Conservation (phyloP, 495 filamentous ascomycete species). For the Podospora sp. region DNA sequence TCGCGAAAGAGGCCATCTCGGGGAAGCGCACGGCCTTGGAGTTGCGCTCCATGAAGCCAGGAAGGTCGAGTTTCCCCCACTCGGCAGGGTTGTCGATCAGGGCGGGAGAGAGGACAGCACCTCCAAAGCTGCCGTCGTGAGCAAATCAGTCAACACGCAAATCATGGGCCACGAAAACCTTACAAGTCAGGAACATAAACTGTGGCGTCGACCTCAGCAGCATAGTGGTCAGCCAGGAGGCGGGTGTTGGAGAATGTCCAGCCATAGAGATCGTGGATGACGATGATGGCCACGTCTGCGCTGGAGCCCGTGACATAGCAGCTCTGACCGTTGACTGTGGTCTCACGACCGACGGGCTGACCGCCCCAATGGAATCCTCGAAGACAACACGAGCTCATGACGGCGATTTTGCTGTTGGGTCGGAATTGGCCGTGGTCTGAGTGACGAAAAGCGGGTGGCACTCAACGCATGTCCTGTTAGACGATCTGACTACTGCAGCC, state of each 20-base stretch:
- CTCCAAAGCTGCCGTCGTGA: constrained; percentile 9
- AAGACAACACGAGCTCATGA: not conserved
- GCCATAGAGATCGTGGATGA: constrained; percentile 60
- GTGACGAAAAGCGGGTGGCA: too few species aligned
- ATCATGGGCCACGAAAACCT: not conserved
- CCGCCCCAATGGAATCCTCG: constrained; percentile 50
- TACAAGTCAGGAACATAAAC: constrained; percentile 63
- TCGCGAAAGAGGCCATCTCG: constrained; percentile 4
- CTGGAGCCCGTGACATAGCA: constrained; percentile 48
- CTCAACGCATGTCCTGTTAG: too few species aligned
- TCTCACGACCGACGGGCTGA: constrained; percentile 41
- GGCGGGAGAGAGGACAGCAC: constrained; percentile 6
- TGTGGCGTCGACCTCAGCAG: constrained; percentile 48
- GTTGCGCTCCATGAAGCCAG: constrained; percentile 13
- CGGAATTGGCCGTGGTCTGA: too few species aligned
- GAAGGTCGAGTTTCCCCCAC: constrained; percentile 8
- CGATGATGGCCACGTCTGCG: constrained; percentile 51
- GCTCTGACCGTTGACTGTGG: constrained; percentile 38
- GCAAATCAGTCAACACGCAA: not conserved
- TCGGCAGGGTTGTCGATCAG: constrained; percentile 10
- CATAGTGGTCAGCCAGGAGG: constrained; percentile 57
- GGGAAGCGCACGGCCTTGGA: constrained; percentile 5
- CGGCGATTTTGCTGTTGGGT: too few species aligned
- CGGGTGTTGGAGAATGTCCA: constrained; percentile 59
- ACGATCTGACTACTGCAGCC: too few species aligned